These are phyloP conservation scores for Penicillium sp. DNA, from an alignment of 2,329 filamentous ascomycete genomes.

Conservation along the genomic window DNA sequence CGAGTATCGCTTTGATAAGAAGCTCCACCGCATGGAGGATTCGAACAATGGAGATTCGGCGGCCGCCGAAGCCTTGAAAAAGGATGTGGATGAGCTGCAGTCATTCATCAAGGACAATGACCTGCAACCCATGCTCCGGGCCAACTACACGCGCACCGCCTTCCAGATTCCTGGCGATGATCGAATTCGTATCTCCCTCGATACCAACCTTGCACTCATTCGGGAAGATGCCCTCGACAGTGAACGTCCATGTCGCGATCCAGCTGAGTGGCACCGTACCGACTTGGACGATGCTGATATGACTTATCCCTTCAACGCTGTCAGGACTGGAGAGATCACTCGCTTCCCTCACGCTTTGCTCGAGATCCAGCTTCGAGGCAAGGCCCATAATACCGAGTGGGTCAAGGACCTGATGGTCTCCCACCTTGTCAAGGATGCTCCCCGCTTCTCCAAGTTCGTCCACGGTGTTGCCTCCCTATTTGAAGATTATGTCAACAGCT, in stretches of 20 bases:
- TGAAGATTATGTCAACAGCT: conserved; percentile 88
- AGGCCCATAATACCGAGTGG: conserved; percentile 66
- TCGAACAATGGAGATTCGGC: conserved; percentile 59
- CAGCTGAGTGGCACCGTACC: conserved; percentile 76
- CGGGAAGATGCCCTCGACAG: conserved; percentile 63
- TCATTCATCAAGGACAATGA: conserved; percentile 66
- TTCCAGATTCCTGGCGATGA: conserved; percentile 94
- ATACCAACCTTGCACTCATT: conserved; percentile 85
- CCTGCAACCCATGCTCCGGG: conserved; percentile 74
- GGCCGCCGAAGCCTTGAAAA: conserved; percentile 60
- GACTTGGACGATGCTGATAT: conserved; percentile 79
- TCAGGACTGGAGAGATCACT: conserved; percentile 83
- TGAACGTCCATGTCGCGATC: conserved; percentile 79
- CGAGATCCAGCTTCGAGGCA: conserved; percentile 72
- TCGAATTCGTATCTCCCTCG: conserved; percentile 81
- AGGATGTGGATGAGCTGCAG: conserved; percentile 67
- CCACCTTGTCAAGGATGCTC: conserved; percentile 80
- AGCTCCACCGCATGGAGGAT: conserved; percentile 71
- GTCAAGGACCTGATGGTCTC: conserved; percentile 84
- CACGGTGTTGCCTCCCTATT: conserved; percentile 87
- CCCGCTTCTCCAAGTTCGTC: conserved; percentile 92
- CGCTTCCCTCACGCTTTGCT: conserved; percentile 84
- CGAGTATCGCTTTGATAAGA: conserved; percentile 87
- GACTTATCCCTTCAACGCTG: conserved; percentile 75
- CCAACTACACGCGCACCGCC: conserved; percentile 86